Percentiles rank a stretch among this genome's conserved stretches.
phyloP scores from a whole-genome alignment of 805 yeast genomes.

The Lipomyces oligophaga region DNA sequence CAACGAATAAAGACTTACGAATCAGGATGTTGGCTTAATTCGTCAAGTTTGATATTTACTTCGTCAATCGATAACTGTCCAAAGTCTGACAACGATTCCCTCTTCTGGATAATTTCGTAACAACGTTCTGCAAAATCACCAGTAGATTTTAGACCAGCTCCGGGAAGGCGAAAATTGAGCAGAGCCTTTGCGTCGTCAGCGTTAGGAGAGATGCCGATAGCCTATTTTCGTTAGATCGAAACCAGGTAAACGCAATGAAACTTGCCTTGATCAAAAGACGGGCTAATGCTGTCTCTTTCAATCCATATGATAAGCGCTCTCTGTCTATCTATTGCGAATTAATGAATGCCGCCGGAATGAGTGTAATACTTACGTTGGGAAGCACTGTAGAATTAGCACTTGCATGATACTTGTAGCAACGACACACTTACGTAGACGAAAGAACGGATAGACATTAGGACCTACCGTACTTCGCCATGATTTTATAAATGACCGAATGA shows the following conservation, averaged over 20 bases:
- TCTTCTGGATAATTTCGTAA: slow-evolving; percentile 47
- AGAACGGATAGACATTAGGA: slow-evolving; percentile 61
- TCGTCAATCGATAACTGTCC: slow-evolving; percentile 46
- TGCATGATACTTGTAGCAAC: neutral
- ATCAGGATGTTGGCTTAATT: slow-evolving; percentile 39
- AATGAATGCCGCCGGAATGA: neutral
- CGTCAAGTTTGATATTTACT: slow-evolving; percentile 48
- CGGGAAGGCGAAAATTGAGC: slow-evolving; percentile 45
- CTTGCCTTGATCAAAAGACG: slow-evolving; percentile 40
- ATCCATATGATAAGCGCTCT: slow-evolving; percentile 50
- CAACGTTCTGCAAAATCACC: slow-evolving; percentile 49
- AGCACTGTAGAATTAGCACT: slow-evolving; percentile 18
- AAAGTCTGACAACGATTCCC: slow-evolving; percentile 44
- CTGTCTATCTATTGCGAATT: slow-evolving; percentile 43
- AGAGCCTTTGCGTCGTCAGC: slow-evolving; percentile 57
- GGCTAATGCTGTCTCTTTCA: slow-evolving; percentile 62
- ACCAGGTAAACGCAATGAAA: neutral
- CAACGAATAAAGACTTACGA: neutral
- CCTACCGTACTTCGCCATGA: slow-evolving; percentile 57
- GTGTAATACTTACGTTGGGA: slow-evolving; percentile 20
- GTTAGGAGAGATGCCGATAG: slow-evolving; percentile 55
- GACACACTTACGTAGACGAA: slow-evolving; percentile 44
- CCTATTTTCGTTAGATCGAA: slow-evolving; percentile 29
- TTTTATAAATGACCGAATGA: slow-evolving; percentile 43
- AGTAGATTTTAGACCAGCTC: slow-evolving; percentile 39